Base-by-base conservation (phyloP, 257 asterid species). In the Echites panduratus region DNA sequence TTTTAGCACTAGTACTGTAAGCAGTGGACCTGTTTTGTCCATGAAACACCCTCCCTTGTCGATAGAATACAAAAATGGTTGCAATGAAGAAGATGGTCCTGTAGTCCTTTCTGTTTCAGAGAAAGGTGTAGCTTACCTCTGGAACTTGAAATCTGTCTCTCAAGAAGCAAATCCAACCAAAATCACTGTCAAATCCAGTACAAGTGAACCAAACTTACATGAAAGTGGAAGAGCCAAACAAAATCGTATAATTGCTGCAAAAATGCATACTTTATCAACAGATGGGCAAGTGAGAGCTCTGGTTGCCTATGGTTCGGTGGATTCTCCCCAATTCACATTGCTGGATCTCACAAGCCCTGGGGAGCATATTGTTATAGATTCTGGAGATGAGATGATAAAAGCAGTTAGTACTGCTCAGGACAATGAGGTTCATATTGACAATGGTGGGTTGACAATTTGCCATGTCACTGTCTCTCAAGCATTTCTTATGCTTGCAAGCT, bases 21-120 rank as follows among this genome's bases (percentile, higher is more conserved):
- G 26, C n/a, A 49, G 38, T 69, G 77, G 80, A 74, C 80, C 61
- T 41, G 62, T 66, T 75, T 75, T 81, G 40, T 56, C 78, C 35
- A 78, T 78, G 78, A 81, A 77, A 49, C 78, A 71, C 70, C 73
- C 76, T 71, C 80, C 82, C 5, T 22, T 74, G 35, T 65, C 64
- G 17, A 49, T 78, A 52, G 82, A 81, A 52, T 81, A 80, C 63
- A 50, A 77, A 78, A 78, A 81, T 58, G 65, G 59, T 59, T 75
- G 66, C 43, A 63, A 64, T 16, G 79, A 75, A 64, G 70, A 59
- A 74, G 82, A 74, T 74, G 75, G 67, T 71, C 12, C 62, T 59
- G 72, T 78, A 59, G 70, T 81, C 73, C 80, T 81, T 27, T 73
- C 85, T 66, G 71, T 78, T 69, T 74, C 82, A 58, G 80, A 78